Conservation (phyloP, 1,139 yeast genomes). For the Candida mesenterica region DNA sequence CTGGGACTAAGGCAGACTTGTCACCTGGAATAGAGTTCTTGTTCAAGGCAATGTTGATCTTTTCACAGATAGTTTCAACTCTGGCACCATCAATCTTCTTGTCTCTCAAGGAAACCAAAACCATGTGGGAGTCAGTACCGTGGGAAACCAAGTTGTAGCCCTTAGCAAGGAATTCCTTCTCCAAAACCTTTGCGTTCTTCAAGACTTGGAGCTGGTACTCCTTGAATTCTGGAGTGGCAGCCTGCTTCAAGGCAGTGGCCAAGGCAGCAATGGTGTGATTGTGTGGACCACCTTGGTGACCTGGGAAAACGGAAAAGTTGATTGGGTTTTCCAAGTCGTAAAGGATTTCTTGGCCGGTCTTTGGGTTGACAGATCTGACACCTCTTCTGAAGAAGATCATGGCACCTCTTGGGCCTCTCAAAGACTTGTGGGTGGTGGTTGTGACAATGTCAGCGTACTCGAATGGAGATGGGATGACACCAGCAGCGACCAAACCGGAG, state of each 20-base stretch:
- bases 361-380: conserved; percentile 80
- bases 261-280: conserved; percentile 97
- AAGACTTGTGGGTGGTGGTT: conserved; percentile 96
- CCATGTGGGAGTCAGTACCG: conserved; percentile 98
- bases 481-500: conserved; percentile 94
- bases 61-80: conserved; percentile 91
- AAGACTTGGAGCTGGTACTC: conserved; percentile 87
- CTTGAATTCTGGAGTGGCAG: conserved; percentile 86
- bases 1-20: conserved; percentile 95
- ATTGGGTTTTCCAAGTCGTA: conserved; percentile 94
- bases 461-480: conserved; percentile 94
- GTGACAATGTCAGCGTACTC: conserved; percentile 96
- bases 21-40: conserved; percentile 98
- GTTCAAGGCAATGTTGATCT: conserved; percentile 92
- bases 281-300: conserved; percentile 99
- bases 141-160: conserved; percentile 85
- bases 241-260: conserved; percentile 95
- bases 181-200: conserved; percentile 85
- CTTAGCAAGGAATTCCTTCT: conserved; percentile 61
- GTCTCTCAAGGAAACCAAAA: conserved; percentile 83
- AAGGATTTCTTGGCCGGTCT: conserved; percentile 84
- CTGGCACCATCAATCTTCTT: conserved; percentile 97
- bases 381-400: conserved; percentile 99
- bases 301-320: conserved; percentile 98
- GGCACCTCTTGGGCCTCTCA: conserved; percentile 99